phyloP scores from a whole-genome alignment of 2,329 filamentous ascomycete species.

The Diaporthe caulivora region DNA sequence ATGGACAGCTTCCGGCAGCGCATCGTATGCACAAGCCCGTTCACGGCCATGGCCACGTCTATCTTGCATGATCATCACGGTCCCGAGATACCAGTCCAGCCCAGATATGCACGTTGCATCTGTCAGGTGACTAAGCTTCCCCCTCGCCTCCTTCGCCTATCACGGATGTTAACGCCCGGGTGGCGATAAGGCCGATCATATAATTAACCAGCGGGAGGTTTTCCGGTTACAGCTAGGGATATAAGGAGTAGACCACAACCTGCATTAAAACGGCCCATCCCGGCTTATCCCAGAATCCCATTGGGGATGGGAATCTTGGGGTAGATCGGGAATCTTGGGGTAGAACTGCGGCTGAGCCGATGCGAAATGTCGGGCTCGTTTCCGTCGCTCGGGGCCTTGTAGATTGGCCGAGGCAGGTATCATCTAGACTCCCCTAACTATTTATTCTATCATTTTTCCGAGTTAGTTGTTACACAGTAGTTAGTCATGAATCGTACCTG shows the following conservation, averaged over 20 bases:
- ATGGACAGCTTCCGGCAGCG: constrained; percentile 14
- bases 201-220: neutral
- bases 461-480: neutral
- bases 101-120: constrained; percentile 9
- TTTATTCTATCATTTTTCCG: constrained; percentile 6
- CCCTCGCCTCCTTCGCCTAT: constrained; percentile 1
- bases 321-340: neutral
- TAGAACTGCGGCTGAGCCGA: constrained; percentile 22
- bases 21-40: constrained; percentile 13
- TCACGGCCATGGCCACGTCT: constrained; percentile 6
- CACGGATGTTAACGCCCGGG: neutral
- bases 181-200: constrained; percentile 21
- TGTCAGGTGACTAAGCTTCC: neutral
- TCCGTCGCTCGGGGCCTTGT: neutral
- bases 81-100: neutral
- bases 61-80: constrained; percentile 2
- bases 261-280: neutral
- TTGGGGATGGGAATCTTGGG: neutral
- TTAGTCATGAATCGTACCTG: neutral
- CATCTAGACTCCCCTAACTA: neutral
- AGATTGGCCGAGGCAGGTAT: neutral
- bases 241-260: neutral
- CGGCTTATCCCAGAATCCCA: neutral
- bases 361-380: constrained; percentile 11
- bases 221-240: constrained; percentile 1